These are phyloP conservation scores for Corylus avellana DNA, from an alignment of 306 rosid genomes.

Conservation along the genomic window DNA sequence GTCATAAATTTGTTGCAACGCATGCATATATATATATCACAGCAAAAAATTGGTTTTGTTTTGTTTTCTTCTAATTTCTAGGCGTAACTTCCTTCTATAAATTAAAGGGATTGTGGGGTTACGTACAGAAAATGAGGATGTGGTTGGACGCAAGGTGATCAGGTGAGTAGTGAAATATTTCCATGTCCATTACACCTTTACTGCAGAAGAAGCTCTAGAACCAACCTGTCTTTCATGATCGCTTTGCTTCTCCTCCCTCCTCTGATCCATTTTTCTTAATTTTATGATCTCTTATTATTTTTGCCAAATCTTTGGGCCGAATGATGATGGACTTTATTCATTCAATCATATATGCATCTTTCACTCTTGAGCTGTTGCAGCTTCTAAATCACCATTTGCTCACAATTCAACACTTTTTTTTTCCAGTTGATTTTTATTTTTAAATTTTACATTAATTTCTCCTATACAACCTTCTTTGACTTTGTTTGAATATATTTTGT, in stretches of 20 bases:
- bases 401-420: background rate
- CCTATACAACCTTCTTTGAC: background rate
- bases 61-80: background rate
- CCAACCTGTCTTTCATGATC: background rate
- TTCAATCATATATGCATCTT: slow-evolving; percentile 2
- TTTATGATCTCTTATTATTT: background rate
- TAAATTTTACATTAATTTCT: background rate
- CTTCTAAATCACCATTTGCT: background rate
- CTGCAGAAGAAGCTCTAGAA: background rate
- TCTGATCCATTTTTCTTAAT: no score
- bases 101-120: slow-evolving; percentile 18
- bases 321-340: background rate
- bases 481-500: background rate
- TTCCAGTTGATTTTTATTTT: background rate
- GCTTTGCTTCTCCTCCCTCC: slow-evolving; percentile 20
- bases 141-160: slow-evolving; percentile 27
- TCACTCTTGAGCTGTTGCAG: slow-evolving; percentile 6
- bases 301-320: background rate
- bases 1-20: slow-evolving; percentile 13
- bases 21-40: background rate
- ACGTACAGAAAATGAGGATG: slow-evolving; percentile 16
- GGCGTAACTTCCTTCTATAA: slow-evolving; percentile 14
- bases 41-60: slow-evolving; percentile 19
- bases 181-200: background rate
- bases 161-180: slow-evolving; percentile 20